These are phyloP conservation scores for Polymyxa betae DNA, from an alignment of 208 protist genomes.

Conservation along the genomic window DNA sequence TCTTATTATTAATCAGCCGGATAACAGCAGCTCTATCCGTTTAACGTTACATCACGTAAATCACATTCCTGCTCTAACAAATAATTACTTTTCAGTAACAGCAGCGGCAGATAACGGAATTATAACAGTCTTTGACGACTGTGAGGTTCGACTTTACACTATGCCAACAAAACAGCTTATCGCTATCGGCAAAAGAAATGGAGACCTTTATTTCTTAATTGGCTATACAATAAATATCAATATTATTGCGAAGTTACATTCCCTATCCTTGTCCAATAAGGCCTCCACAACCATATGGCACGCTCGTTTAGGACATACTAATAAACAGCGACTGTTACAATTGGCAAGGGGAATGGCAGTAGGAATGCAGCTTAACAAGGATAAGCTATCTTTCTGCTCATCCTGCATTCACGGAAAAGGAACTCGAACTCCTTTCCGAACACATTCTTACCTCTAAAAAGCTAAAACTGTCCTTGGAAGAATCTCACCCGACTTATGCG, in stretches of 20 bases:
- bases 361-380: not conserved
- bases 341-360: not conserved
- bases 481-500: not conserved
- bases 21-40: not conserved
- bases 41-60: not conserved
- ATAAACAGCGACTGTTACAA: not conserved
- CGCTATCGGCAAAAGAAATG: not conserved
- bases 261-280: not conserved
- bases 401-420: too few species aligned
- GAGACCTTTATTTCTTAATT: not conserved
- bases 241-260: not conserved
- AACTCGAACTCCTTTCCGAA: too few species aligned
- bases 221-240: not conserved
- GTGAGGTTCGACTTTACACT: not conserved
- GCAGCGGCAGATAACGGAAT: not conserved
- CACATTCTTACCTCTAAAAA: not conserved
- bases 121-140: not conserved
- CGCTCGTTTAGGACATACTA: not conserved
- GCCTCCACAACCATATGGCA: not conserved
- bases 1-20: not conserved
- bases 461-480: not conserved
- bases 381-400: not conserved
- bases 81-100: not conserved
- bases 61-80: not conserved
- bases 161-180: not conserved